Base-by-base conservation (phyloP, 352 stramenopile species). In the Phytophthora podocarpi region DNA sequence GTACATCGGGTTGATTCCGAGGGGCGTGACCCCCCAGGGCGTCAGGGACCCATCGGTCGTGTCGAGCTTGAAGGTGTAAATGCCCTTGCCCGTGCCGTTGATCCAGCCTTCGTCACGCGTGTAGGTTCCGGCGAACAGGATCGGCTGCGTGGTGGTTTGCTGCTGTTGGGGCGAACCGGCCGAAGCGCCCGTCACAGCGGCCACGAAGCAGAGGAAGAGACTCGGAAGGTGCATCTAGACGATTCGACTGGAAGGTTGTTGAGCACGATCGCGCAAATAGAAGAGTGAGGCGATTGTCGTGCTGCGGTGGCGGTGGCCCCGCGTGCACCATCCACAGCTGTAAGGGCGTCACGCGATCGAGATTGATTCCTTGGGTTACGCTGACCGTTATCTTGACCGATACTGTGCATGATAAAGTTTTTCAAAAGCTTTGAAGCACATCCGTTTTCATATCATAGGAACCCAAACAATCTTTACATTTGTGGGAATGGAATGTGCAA, bases 1-100 rank as follows among this genome's bases (percentile, higher is more conserved):
- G 70, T 81, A 93, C 24, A 77, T 87, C 31, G 86, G 84, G 65
- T 95, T 95, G 57, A 82, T 72, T 34, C 86, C 86, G n/a, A 80
- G 46, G n/a, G 62, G 48, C 23, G 67, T 72, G 57, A 82, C 74
- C 15, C 56, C 60, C 37, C 76, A 56, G 0, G 70, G 52, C 8
- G 59, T 76, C 23, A 91, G 72, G 13, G 64, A 58, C 21, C 79
- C 79, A 13, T 69, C 66, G 10, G 15, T 70, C 30, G 72, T 75
- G 50, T 84, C 59, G 27, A 91, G 59, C 58, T 74, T 59, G 64
- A 82, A 87, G 27, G 72, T 73, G 64, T 89, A 76, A 36, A 91
- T 74, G 8, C 82, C 82, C 39, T 89, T 80, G 51, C 78, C 76
- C 20, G 69, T 84, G 53, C 82, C 82, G 59, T 90, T 80, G 36